Evolutionary conservation across 1,139 yeast genomes (phyloP), one percentile per base, ranked within the genome.

Genomic region (Nakaseomyces uthaithaninus): DNA sequence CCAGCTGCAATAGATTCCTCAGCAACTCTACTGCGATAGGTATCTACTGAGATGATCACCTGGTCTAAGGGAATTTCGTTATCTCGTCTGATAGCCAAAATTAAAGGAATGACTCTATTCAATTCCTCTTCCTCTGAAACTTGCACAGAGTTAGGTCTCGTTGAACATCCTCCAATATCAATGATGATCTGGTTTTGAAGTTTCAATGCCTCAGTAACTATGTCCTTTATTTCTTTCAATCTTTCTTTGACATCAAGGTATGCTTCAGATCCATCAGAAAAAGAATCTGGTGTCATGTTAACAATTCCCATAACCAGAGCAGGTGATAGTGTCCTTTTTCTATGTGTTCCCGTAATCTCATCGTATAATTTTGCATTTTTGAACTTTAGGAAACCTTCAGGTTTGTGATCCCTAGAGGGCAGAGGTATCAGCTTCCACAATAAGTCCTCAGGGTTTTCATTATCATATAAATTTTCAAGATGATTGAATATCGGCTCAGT

Each of bases 161-260:
- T 89, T 0, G 95, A 84, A 44, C 86, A 86, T 1, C 97, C 97
- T 6, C 97, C 98, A 43, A 91, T 73, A 56, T 89, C 98, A 26
- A 91, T 68, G 28, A 93, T 83, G 22, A 71, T 64, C 19, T 41
- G 69, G 48, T 86, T 94, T 28, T 85, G 68, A 19, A 86, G 75
- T 18, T 69, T 69, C 9, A 74, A 73, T 0, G 89, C 93, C 16
- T 72, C 67, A 1, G 60, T 53, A 9, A 79, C 74, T 60, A 79
- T 69, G 22, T 59, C 47, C 41, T 63, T 55, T 0, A 75, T 72
- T 2, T 57, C 52, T 1, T 47, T 49, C 1, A 72, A 49, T 1
- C 77, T 72, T 20, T 65, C 62, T 0, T 65, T 65, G 3, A 72
- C 49, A 3, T 59, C 57, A 2, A 51, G 44, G 4, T 64, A 59